These are phyloP conservation scores for Chlamydomonas sp. DNA, from an alignment of 139 green algal genomes.

Conservation along the genomic window DNA sequence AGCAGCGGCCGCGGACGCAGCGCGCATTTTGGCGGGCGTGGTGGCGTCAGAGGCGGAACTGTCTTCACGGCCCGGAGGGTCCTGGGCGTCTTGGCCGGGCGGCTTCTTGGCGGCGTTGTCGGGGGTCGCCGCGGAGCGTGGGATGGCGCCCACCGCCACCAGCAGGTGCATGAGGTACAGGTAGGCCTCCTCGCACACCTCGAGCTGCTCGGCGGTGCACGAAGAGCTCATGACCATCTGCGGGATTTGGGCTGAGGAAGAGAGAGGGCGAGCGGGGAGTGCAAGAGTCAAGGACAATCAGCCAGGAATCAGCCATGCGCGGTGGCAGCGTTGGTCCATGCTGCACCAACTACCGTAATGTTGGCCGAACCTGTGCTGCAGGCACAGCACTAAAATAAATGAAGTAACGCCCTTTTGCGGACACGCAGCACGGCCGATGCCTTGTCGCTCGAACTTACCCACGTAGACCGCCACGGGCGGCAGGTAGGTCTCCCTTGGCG, in stretches of 20 bases:
- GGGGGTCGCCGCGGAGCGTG: not conserved
- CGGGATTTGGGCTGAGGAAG: slow-evolving; percentile 23
- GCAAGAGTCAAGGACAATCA: no score
- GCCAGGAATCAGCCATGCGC: no score
- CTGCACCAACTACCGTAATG: no score
- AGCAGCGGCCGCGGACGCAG: not conserved
- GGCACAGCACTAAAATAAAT: no score
- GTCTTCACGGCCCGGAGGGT: not conserved
- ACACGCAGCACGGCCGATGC: not conserved
- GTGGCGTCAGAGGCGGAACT: not conserved
- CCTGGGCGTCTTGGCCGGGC: not conserved
- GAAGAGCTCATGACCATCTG: not conserved
- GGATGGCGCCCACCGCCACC: slow-evolving; percentile 30
- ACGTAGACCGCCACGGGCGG: slow-evolving; percentile 46
- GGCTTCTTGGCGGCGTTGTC: not conserved
- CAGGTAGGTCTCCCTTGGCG: slow-evolving; percentile 42
- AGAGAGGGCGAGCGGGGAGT: not conserved
- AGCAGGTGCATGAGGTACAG: slow-evolving; percentile 36
- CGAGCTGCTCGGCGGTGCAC: not conserved
- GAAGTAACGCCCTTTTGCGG: not conserved
- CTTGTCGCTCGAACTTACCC: not conserved
- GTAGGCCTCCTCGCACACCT: slow-evolving; percentile 36
- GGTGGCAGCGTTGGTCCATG: no score
- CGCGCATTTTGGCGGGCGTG: not conserved
- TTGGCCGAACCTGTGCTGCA: no score